Percentiles rank a stretch among this genome's conserved stretches.
Conservation (phyloP, 495 filamentous ascomycete species). For the Neurospora pannonica region DNA sequence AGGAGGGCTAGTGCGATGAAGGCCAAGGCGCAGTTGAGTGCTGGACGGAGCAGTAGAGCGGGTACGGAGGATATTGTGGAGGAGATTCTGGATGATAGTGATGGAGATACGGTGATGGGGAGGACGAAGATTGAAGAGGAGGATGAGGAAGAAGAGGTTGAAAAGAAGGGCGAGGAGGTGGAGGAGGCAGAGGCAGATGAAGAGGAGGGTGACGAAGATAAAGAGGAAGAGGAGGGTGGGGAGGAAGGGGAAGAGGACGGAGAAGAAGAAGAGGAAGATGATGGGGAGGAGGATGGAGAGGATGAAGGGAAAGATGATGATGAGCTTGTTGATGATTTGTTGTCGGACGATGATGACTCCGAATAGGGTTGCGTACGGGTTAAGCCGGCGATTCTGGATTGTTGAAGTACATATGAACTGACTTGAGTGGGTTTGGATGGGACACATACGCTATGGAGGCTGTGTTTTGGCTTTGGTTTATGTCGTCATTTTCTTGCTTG, state of each 20-base stretch:
- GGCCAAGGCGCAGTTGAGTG: conserved; percentile 2
- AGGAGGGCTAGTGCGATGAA: background rate
- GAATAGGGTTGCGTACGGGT: background rate
- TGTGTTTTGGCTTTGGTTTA: background rate
- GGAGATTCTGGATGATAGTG: conserved; percentile 9
- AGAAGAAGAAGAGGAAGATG: background rate
- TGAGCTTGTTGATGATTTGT: conserved; percentile 31
- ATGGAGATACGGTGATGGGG: conserved; percentile 7
- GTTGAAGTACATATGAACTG: background rate
- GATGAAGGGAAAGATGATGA: conserved; percentile 15
- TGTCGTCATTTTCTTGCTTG: background rate
- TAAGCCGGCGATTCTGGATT: background rate
- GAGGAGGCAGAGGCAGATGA: conserved; percentile 6
- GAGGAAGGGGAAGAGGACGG: background rate
- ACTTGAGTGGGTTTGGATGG: background rate
- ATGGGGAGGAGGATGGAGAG: conserved; percentile 5
- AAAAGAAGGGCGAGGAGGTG: background rate
- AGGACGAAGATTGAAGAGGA: conserved; percentile 8
- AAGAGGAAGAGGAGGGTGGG: background rate
- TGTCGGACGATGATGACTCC: conserved; percentile 28
- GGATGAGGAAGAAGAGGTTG: conserved; percentile 10
- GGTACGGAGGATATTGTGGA: conserved; percentile 7
- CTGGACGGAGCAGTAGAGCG: background rate
- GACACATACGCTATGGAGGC: background rate
- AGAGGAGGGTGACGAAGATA: background rate